Conservation (phyloP, 2,329 filamentous ascomycete species). For the Xylariaceae sp. region DNA sequence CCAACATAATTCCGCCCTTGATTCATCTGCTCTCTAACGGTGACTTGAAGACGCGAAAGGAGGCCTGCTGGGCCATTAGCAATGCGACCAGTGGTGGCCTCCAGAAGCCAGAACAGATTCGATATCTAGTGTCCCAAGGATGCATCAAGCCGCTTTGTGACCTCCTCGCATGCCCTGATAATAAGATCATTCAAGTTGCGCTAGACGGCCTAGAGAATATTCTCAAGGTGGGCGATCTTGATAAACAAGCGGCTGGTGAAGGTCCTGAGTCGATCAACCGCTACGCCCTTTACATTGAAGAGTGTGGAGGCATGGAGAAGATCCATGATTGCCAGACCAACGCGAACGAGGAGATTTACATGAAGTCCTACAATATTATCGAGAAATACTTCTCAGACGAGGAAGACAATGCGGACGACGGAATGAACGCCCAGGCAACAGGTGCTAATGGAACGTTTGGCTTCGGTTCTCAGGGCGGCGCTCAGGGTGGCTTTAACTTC, state of each 20-base stretch:
- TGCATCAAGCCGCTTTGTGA: constrained; percentile 98
- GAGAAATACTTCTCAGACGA: constrained; percentile 99
- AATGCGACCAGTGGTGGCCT: constrained; percentile 97
- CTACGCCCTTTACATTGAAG: constrained; percentile 97
- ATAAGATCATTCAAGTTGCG: constrained; percentile 99
- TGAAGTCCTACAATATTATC: constrained; percentile 99
- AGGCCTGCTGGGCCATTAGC: constrained; percentile 99
- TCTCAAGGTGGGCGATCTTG: constrained; percentile 97
- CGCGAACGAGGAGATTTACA: constrained; percentile 99
- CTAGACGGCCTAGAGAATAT: constrained; percentile 99
- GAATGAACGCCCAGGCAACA: constrained; percentile 72
- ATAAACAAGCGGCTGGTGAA: constrained; percentile 86
- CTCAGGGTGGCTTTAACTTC: constrained; percentile 86
- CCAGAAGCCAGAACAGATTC: constrained; percentile 98
- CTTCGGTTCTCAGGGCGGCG: constrained; percentile 68
- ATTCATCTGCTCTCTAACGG: constrained; percentile 96
- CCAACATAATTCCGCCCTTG: constrained; percentile 93
- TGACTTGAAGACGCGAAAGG: constrained; percentile 98
- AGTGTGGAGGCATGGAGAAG: constrained; percentile 99
- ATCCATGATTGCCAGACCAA: constrained; percentile 99
- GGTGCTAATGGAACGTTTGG: constrained; percentile 77
- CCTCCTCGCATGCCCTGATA: constrained; percentile 92
- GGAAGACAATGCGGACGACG: constrained; percentile 88
- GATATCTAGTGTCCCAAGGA: constrained; percentile 89
- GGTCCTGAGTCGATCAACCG: constrained; percentile 85